phyloP scores from a whole-genome alignment of 768 basidiomycete genomes.

The Xerocomus spinulosus region DNA sequence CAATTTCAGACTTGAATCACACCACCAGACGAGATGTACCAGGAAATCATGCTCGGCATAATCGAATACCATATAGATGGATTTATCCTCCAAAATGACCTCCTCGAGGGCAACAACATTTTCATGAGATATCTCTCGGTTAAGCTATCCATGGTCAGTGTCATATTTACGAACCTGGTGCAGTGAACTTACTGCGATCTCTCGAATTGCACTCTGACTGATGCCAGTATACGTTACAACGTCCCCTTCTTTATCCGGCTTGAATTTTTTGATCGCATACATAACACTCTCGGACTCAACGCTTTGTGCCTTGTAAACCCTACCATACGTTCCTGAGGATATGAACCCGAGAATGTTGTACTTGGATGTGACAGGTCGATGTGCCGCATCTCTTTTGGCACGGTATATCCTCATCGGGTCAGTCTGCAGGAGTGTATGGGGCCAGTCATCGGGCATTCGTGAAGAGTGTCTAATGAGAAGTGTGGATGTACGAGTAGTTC shows the following conservation, averaged over 20 bases:
- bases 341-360: conserved; percentile 96
- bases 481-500: too few species aligned
- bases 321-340: conserved; percentile 95
- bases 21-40: conserved; percentile 50
- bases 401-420: conserved; percentile 90
- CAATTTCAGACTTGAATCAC: too few species aligned
- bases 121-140: conserved; percentile 84
- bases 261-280: conserved; percentile 99
- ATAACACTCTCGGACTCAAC: conserved; percentile 63
- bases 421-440: conserved; percentile 32
- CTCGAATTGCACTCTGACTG: conserved; percentile 94
- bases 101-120: conserved; percentile 90
- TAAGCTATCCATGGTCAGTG: conserved; percentile 48
- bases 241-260: conserved; percentile 99
- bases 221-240: conserved; percentile 94
- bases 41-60: conserved; percentile 99
- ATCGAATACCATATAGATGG: conserved; percentile 99
- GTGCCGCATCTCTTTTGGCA: conserved; percentile 65
- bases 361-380: conserved; percentile 67
- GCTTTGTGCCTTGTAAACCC: conserved; percentile 96
- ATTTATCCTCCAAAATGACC: conserved; percentile 96
- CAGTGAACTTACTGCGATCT: conserved; percentile 73
- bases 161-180: conserved; percentile 13
- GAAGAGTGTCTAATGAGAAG: background rate
- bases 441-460: conserved; percentile 36